Base-by-base conservation (phyloP, 495 filamentous ascomycete genomes). In the Aspergillus carlsbadensis region DNA sequence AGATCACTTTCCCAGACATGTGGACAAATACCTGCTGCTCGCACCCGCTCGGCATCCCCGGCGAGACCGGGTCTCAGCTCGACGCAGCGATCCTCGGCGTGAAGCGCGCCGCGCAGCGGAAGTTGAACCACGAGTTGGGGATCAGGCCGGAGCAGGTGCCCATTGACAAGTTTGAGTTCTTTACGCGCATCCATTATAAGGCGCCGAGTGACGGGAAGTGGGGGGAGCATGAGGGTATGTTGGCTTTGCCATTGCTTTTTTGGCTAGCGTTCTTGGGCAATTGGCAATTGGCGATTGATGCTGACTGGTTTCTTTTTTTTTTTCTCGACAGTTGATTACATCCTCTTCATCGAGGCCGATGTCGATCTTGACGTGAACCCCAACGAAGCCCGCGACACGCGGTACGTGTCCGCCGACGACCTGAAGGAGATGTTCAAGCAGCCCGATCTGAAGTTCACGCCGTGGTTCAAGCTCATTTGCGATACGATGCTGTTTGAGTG, bases 1-100 rank as follows among this genome's bases (percentile, higher is more conserved):
- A 99, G 80, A 99, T 99, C 71, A 99, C 94, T 14, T 99, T 99
- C 78, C 94, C 94, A 31, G 89, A 92, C 68, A 92, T 96, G 90
- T 99, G 94, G 94, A 99, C 94, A 54, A 99, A 99, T 74, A 99
- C 94, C 36, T 99, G 94, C 82, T 99, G 94, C 78, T 99, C 94
- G 29, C 94, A 99, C 72, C 94, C 94, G 8, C 79, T 99, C 50
- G 90, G 90, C 26, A 87, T 97, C 52, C 87, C 94, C 17, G 88
- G 85, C 18, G 94, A 99, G 81, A 96, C 91, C 2, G 94, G 94
- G 51, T 82, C 86, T 11, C 87, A 90, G 67, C 80, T 98, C 18
- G 85, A 85, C 20, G 87, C 87, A 56, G 87, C 92, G 0, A 79
- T 96, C 18, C 70, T 81, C 58, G 94, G 94, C 5, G 95, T 95